Conservation (phyloP, 225 moss, liverwort and hornwort genomes). For the Polytrichum commune region DNA sequence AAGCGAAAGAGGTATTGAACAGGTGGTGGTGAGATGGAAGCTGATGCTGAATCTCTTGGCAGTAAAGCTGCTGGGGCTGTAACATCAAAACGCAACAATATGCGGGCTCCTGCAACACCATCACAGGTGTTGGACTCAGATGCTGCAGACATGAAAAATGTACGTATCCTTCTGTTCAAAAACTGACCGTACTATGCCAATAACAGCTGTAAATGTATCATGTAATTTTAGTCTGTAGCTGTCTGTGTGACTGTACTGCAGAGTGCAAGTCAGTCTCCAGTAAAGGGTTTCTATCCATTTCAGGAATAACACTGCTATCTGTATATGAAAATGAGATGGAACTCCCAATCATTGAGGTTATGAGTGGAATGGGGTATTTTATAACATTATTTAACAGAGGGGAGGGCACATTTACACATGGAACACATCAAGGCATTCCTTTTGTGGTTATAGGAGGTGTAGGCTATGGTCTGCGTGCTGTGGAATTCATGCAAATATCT, state of each 20-base stretch:
- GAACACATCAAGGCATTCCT: not conserved
- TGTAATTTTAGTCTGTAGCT: too few species aligned
- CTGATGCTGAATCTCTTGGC: slow-evolving; percentile 86
- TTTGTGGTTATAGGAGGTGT: not conserved
- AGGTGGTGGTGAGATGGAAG: slow-evolving; percentile 79
- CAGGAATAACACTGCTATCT: too few species aligned
- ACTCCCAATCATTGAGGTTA: too few species aligned
- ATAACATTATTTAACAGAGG: too few species aligned
- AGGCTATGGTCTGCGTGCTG: not conserved
- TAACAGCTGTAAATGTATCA: too few species aligned
- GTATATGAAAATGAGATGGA: too few species aligned
- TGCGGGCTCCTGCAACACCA: slow-evolving; percentile 49
- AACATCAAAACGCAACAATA: slow-evolving; percentile 47
- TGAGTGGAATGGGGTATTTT: too few species aligned
- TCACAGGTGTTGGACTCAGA: slow-evolving; percentile 51
- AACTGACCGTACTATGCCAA: too few species aligned
- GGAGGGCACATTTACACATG: too few species aligned
- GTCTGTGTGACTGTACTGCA: too few species aligned
- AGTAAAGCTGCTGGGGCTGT: slow-evolving; percentile 59
- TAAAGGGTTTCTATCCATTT: too few species aligned
- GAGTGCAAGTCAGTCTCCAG: too few species aligned
- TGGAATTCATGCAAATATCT: slow-evolving; percentile 9
- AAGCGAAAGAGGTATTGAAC: not conserved
- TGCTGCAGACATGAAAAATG: slow-evolving; percentile 48
- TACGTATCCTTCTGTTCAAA: not conserved